Evolutionary conservation across 23 red algal species (phyloP).

Genomic region (Pyropia haitanensis): DNA sequence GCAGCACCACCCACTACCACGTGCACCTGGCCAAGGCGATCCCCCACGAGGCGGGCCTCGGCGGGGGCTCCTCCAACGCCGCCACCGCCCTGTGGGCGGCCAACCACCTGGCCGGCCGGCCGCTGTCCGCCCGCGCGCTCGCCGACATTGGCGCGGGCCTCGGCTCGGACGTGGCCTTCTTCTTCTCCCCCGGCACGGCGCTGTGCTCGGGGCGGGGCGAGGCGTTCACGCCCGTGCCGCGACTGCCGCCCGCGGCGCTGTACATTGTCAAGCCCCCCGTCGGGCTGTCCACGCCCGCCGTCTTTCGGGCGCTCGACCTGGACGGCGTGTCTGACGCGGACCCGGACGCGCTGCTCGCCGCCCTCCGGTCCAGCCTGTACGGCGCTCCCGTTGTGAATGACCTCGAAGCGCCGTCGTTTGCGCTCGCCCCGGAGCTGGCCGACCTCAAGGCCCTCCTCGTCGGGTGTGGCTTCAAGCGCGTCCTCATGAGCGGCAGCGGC

Average conservation of each 20-base stretch:
- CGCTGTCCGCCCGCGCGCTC: slow-evolving; percentile 34
- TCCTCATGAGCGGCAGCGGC: slow-evolving; percentile 98
- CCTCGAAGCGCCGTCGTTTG: slow-evolving; percentile 78
- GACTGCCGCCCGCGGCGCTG: slow-evolving; percentile 43
- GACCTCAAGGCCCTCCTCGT: slow-evolving; percentile 55
- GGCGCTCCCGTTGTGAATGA: slow-evolving; percentile 76
- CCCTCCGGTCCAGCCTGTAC: slow-evolving; percentile 45
- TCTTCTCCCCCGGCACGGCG: slow-evolving; percentile 89
- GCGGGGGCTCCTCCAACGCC: slow-evolving; percentile 90
- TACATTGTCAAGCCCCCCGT: slow-evolving; percentile 83
- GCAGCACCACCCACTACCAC: slow-evolving; percentile 31
- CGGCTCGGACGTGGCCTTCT: slow-evolving; percentile 90
- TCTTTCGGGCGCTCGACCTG: slow-evolving; percentile 55
- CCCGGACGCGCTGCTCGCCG: slow-evolving; percentile 32
- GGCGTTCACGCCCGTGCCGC: slow-evolving; percentile 21
- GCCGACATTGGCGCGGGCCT: slow-evolving; percentile 68
- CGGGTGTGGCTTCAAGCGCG: slow-evolving; percentile 66
- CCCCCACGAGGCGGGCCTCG: slow-evolving; percentile 77
- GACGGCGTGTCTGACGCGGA: slow-evolving; percentile 32
- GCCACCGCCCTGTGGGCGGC: slow-evolving; percentile 95
- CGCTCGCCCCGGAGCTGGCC: slow-evolving; percentile 45
- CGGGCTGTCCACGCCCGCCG: slow-evolving; percentile 55
- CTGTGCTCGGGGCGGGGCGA: slow-evolving; percentile 86
- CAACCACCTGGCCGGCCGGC: slow-evolving; percentile 59
- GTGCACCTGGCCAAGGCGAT: slow-evolving; percentile 81